Base-by-base conservation (phyloP, 352 stramenopile genomes). In the Hyaloperonospora brassicae region DNA sequence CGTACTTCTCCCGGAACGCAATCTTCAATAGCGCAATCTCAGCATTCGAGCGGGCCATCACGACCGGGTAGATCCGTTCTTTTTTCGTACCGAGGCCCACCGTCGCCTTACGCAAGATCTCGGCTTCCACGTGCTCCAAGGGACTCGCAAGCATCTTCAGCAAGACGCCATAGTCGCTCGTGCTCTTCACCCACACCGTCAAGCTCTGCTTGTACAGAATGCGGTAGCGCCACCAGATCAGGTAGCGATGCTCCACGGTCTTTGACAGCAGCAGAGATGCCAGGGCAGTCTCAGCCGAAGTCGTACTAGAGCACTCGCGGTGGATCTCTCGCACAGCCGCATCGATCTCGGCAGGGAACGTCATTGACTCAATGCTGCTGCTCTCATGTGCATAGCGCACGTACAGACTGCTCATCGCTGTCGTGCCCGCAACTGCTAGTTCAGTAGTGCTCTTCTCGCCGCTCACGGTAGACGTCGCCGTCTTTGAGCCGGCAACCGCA, bases 1-100 rank as follows among this genome's bases (percentile, higher is more conserved):
- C 57, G 52, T 79, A 71, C 5, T 73, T 1, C 8, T 84, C 65
- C 17, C 70, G 72, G 60, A 66, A 87, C 0, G 75, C 73, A 63
- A 84, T 80, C 69, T 89, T 87, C 46, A 87, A 53, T 52, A 89
- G 66, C 50, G 66, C 65, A 41, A 89, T 73, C 55, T 87, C 79
- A 12, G 46, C 54, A 57, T 85, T 84, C 14, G 79, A 77, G 50
- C 76, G 75, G 50, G 68, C 75, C 22, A 84, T 68, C 47, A 66
- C 52, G 6, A 66, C 50, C 21, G 72, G 76, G 61, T 79, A 85
- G 47, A 86, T 73, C 55, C 68, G 68, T 48, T 79, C 70, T 56
- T 86, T 73, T 5, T 47, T 67, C 12, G 74, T 87, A 50, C 70
- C 75, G 0, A 50, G 17, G 17, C 74, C 79, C 66, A 80, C 81